Percentiles rank a stretch among this genome's conserved stretches.
phyloP scores from a whole-genome alignment of 768 basidiomycete genomes.

The Panus rudis region DNA sequence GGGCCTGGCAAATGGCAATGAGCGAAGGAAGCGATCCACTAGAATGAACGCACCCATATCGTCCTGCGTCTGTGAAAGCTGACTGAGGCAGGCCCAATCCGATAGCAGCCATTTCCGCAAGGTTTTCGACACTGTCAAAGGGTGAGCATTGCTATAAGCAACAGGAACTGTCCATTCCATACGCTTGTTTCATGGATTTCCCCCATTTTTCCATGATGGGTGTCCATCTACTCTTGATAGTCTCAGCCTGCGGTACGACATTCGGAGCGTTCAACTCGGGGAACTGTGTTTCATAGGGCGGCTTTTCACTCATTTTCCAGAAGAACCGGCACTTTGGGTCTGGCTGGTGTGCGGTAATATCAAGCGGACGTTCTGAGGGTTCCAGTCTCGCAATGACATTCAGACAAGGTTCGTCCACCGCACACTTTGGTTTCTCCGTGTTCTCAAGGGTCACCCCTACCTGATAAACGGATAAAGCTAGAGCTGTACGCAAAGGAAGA shows the following conservation, averaged over 20 bases:
- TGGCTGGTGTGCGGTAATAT: constrained; percentile 70
- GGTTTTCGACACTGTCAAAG: constrained; percentile 62
- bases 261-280: constrained; percentile 76
- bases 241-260: constrained; percentile 61
- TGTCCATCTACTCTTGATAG: constrained; percentile 59
- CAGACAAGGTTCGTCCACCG: constrained; percentile 76
- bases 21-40: not conserved
- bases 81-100: constrained; percentile 69
- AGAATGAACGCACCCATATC: constrained; percentile 59
- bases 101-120: constrained; percentile 84
- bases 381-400: constrained; percentile 72
- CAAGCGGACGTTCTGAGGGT: constrained; percentile 75
- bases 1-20: constrained; percentile 36
- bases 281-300: constrained; percentile 74
- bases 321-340: constrained; percentile 97
- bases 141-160: not conserved
- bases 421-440: constrained; percentile 88
- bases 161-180: constrained; percentile 31
- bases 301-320: constrained; percentile 72
- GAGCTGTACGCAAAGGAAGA: not conserved
- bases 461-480: constrained; percentile 5
- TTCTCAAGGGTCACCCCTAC: constrained; percentile 95
- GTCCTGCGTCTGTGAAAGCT: constrained; percentile 73
- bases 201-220: constrained; percentile 84
- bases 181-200: constrained; percentile 81